A percentile compares a stretch with the other conserved stretches of the same genome.
phyloP scores from a whole-genome alignment of 768 basidiomycete species.

The Russula sp. region DNA sequence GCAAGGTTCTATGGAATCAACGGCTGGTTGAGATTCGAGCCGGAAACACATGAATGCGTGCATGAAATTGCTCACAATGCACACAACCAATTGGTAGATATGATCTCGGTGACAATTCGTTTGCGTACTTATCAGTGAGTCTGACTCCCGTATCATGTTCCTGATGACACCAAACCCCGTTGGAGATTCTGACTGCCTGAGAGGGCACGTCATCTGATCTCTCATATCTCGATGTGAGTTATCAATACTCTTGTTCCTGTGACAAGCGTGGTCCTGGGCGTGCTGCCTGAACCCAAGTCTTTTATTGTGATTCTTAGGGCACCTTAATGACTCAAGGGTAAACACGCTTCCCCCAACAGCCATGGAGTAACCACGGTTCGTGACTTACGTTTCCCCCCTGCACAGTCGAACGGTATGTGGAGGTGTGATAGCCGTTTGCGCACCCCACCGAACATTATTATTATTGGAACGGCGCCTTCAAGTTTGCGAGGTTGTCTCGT shows the following conservation, averaged over 20 bases:
- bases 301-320: neutral
- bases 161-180: neutral
- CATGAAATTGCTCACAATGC: neutral
- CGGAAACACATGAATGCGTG: neutral
- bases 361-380: neutral
- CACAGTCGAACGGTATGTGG: too few species aligned
- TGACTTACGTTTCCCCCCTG: too few species aligned
- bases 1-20: slow-evolving; percentile 1
- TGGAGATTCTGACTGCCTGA: neutral
- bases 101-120: neutral
- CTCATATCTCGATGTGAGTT: neutral
- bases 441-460: neutral
- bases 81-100: neutral
- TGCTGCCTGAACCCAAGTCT: neutral
- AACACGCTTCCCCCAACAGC: neutral
- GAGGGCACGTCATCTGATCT: neutral
- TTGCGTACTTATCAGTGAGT: neutral
- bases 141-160: neutral
- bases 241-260: neutral
- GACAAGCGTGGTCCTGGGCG: neutral
- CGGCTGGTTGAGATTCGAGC: neutral
- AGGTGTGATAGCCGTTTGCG: neutral
- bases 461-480: neutral
- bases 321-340: neutral
- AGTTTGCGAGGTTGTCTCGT: neutral